Conservation (phyloP, 495 filamentous ascomycete genomes). For the Astrothelium subdiscretum region DNA sequence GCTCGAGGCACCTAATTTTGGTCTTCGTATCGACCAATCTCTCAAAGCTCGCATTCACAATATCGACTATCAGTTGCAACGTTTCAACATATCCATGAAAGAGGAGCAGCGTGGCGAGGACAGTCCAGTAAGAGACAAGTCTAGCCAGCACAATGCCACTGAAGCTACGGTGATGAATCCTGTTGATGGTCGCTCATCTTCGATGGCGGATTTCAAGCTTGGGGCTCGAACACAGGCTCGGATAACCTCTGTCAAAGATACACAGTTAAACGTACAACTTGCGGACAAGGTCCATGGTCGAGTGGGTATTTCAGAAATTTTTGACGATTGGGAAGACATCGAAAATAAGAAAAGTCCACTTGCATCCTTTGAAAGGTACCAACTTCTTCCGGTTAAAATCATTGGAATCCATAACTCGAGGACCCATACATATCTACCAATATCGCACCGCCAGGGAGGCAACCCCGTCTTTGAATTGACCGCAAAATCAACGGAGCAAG, state of each 20-base stretch:
- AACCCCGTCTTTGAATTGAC: slow-evolving; percentile 77
- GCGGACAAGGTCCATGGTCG: slow-evolving; percentile 85
- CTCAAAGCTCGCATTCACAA: slow-evolving; percentile 57
- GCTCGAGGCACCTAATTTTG: slow-evolving; percentile 57
- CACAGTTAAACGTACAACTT: slow-evolving; percentile 82
- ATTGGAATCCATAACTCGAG: slow-evolving; percentile 81
- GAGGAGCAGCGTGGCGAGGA: slow-evolving; percentile 19
- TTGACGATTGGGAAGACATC: slow-evolving; percentile 78
- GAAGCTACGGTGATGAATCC: slow-evolving; percentile 45
- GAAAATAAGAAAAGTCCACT: slow-evolving; percentile 69
- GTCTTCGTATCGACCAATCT: slow-evolving; percentile 58
- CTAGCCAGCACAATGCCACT: slow-evolving; percentile 18
- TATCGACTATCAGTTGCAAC: slow-evolving; percentile 43
- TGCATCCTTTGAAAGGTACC: slow-evolving; percentile 54
- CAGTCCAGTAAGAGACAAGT: not conserved
- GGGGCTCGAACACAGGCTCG: slow-evolving; percentile 70
- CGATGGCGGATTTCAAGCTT: slow-evolving; percentile 56
- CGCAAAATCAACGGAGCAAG: slow-evolving; percentile 59
- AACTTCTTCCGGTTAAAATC: slow-evolving; percentile 61
- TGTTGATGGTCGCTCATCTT: slow-evolving; percentile 52
- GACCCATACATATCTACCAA: slow-evolving; percentile 84
- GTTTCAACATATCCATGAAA: slow-evolving; percentile 55
- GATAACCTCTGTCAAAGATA: slow-evolving; percentile 69
- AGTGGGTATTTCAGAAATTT: slow-evolving; percentile 80
- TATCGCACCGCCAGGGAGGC: slow-evolving; percentile 69